phyloP scores from a whole-genome alignment of 2,329 filamentous ascomycete genomes.

The Metarhizium album region DNA sequence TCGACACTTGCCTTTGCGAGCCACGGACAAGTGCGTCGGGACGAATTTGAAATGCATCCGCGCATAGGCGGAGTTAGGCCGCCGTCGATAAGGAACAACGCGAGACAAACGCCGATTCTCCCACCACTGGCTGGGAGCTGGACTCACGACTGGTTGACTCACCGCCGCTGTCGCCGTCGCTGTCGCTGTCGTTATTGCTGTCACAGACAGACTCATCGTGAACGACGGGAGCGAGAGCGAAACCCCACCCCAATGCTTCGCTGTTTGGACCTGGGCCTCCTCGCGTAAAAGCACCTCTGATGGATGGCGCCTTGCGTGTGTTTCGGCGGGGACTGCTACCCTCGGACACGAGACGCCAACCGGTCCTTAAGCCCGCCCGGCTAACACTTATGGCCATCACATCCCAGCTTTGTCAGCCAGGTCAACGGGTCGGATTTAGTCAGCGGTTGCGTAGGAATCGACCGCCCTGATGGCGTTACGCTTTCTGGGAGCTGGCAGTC shows the following conservation, averaged over 20 bases:
- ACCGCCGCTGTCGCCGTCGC: too few relatives aligned
- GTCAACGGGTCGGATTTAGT: conserved; percentile 12
- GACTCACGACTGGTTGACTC: too few relatives aligned
- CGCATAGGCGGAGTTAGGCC: background rate
- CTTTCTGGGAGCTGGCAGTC: background rate
- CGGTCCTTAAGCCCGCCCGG: too few relatives aligned
- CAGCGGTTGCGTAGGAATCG: conserved; percentile 6
- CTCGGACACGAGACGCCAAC: conserved; percentile 5
- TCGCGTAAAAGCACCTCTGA: conserved; percentile 7
- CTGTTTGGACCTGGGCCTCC: too few relatives aligned
- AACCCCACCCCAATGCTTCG: too few relatives aligned
- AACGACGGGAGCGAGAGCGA: background rate
- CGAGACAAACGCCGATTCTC: too few relatives aligned
- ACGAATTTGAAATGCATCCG: too few relatives aligned
- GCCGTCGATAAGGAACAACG: too few relatives aligned
- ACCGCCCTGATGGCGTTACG: conserved; percentile 4
- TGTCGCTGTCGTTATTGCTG: too few relatives aligned
- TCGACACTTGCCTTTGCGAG: too few relatives aligned
- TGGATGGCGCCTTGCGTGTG: background rate
- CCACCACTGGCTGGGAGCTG: too few relatives aligned
- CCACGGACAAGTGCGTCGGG: too few relatives aligned
- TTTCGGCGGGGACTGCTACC: conserved; percentile 4
- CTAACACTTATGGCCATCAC: background rate
- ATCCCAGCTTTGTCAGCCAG: conserved; percentile 2
- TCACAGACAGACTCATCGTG: background rate